Conservation (phyloP, 129 eudicot genomes). For the Flaveria robusta region DNA sequence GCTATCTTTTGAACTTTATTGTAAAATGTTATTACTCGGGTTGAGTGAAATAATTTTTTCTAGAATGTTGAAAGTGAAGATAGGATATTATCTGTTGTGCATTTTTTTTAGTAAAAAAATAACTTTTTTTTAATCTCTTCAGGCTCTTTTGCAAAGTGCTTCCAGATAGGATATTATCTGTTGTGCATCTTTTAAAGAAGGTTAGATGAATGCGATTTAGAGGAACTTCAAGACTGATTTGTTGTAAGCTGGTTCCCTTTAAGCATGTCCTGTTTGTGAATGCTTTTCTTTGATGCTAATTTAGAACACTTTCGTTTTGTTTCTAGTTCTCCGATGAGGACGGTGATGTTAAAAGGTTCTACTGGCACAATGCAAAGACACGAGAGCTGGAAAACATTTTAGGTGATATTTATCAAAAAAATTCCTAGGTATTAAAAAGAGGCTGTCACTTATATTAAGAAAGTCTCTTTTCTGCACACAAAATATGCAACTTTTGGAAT, state of each 20-base stretch:
- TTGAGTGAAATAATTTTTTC: too few relatives aligned
- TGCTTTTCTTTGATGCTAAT: neutral
- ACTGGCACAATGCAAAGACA: slow-evolving; percentile 75
- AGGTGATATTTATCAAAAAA: slow-evolving; percentile 89
- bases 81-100: too few relatives aligned
- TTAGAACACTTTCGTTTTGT: slow-evolving; percentile 12
- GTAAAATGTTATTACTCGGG: too few relatives aligned
- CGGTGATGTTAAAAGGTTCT: slow-evolving; percentile 55
- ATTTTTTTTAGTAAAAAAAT: too few relatives aligned
- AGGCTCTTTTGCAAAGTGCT: too few relatives aligned
- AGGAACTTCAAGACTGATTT: slow-evolving; percentile 31
- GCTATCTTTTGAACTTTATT: too few relatives aligned
- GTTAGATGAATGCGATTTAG: too few relatives aligned
- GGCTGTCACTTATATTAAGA: neutral
- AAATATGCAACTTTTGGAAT: slow-evolving; percentile 3
- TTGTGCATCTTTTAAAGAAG: too few relatives aligned
- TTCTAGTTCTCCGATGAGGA: slow-evolving; percentile 80
- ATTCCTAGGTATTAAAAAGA: slow-evolving; percentile 51
- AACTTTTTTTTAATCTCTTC: too few relatives aligned
- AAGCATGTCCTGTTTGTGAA: slow-evolving; percentile 6
- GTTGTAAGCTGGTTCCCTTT: slow-evolving; percentile 54
- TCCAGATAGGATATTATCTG: too few relatives aligned
- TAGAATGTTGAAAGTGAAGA: too few relatives aligned
- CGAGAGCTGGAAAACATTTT: slow-evolving; percentile 66
- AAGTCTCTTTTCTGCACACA: neutral